These are phyloP conservation scores for Podaxis sp. DNA, from an alignment of 768 basidiomycete genomes.

Conservation along the genomic window DNA sequence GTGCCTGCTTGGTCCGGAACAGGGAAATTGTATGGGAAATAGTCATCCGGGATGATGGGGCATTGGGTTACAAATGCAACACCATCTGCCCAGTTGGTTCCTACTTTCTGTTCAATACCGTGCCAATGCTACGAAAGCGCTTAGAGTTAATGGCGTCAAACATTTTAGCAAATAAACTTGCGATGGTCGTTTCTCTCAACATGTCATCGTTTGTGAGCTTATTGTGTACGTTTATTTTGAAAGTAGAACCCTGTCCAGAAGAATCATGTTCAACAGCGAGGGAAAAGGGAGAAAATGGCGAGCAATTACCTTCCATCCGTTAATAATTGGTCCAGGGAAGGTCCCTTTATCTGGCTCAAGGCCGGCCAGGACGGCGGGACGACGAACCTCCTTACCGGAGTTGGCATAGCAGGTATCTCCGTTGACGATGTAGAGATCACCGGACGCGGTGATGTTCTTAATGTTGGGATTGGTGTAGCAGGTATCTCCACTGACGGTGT, in stretches of 20 bases:
- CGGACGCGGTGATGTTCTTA: not conserved
- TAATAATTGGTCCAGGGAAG: constrained; percentile 26
- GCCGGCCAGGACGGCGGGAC: constrained; percentile 12
- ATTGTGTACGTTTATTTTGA: constrained; percentile 45
- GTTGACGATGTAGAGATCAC: not conserved
- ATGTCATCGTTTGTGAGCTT: constrained; percentile 43
- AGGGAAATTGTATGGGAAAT: constrained; percentile 38
- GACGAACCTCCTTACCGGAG: not conserved
- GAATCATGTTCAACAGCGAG: not conserved
- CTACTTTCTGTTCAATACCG: constrained; percentile 32
- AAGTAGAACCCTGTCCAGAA: constrained; percentile 31
- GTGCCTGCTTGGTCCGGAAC: constrained; percentile 36
- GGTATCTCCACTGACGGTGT: not conserved
- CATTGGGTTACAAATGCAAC: constrained; percentile 37
- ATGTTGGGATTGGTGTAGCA: not conserved
- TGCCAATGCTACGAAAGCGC: constrained; percentile 40
- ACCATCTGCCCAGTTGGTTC: constrained; percentile 39
- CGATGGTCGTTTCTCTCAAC: constrained; percentile 47
- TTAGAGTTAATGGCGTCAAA: not conserved
- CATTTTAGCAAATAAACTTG: constrained; percentile 21
- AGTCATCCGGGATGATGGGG: constrained; percentile 36
- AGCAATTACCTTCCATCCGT: constrained; percentile 22
- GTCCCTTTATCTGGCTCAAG: not conserved
- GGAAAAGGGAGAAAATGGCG: not conserved
- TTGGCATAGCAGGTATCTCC: not conserved